Base-by-base conservation (phyloP, 768 basidiomycete genomes). In the Fomitopsis serialis region DNA sequence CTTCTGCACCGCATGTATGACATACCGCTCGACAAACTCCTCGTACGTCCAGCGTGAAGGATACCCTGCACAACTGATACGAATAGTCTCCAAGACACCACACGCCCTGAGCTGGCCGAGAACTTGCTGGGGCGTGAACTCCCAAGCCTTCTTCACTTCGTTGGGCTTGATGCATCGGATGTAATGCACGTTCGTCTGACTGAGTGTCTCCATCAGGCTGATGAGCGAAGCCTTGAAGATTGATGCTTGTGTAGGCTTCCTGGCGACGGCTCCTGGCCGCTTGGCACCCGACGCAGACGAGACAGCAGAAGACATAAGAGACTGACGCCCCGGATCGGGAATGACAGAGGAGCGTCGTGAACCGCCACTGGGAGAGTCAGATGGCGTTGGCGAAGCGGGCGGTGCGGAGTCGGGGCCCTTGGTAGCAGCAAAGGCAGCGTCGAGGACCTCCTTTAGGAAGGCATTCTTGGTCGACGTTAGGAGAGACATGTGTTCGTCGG, bases 121-220 rank as follows among this genome's bases (percentile, higher is more conserved):
- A 15, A 99, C 97, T 67, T 98, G 94, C 61, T 95, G 92, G 29
- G 95, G 92, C 25, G 88, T 84, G 64, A 98, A 95, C 66, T 94
- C 92, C 97, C 97, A 99, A 35, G 97, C 93, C 50, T 79, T 84
- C 74, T 99, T 99, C 58, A 81, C 79, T 65, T 99, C 97, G 67
- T 99, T 99, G 2, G 97, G 97, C 69, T 99, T 99, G 76, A 99
- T 98, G 69, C 97, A 99, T 45, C 97, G 85, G 65, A 99, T 99
- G 66, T 99, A 99, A 66, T 99, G 97, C 0, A 98, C 97, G 63
- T 99, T 98, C 12, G 97, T 99, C 54, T 91, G 87, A 63, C 91
- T 88, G 59, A 99, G 86, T 0, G 97, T 99, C 35, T 97, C 94
- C 96, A 99, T 99, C 42, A 99, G 75, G 45, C 83, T 87, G 66